Base-by-base conservation (phyloP, 108 stramenopile genomes). In the Nitzschia sp. region DNA sequence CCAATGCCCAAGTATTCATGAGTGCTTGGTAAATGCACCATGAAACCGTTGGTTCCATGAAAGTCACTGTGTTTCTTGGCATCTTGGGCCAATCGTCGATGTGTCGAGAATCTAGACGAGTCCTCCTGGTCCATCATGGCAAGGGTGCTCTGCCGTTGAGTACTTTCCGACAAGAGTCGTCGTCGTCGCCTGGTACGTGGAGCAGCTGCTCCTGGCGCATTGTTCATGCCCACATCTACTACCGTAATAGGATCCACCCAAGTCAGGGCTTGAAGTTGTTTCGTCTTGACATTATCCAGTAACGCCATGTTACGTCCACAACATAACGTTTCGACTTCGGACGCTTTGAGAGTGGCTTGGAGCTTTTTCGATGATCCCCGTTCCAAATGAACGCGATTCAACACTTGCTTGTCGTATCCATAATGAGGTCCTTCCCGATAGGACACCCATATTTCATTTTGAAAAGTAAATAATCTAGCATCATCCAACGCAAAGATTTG, bases 161-260 rank as follows among this genome's bases (percentile, higher is more conserved):
- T 6, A 6, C 13, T 42, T 13, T 36, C 3, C 31, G 33, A 29
- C 28, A 47, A 31, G 5, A 53, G 18, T 15, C 51, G 51, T n/a
- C 56, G 53, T 2, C 71, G 54, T 38, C 26, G 46, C 49, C 30
- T 42, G 38, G 9, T 42, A 42, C 9, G 6, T 9, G 38, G 6
- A 42, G 9, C 13, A 42, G 9, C 13, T 9, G 38, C 38, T 9
- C 13, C 13, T 13, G 6, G 6, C 13, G 38, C 38, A 42, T 6
- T 42, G 13, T 42, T 42, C 38, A 42, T 6, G 32, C 83, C 61
- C n/a, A 95, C 88, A 53, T 85, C 78, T 0, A 77, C 66, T 3
- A 92, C 88, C 0, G 86, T 91, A 5, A 95, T 88, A 27, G 94
- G 94, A 80, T 95, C 91, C 0, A 91, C 85, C 94, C 94, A 95